Base-by-base conservation (phyloP, 1,139 yeast species). In the Maudiozyma humilis region DNA sequence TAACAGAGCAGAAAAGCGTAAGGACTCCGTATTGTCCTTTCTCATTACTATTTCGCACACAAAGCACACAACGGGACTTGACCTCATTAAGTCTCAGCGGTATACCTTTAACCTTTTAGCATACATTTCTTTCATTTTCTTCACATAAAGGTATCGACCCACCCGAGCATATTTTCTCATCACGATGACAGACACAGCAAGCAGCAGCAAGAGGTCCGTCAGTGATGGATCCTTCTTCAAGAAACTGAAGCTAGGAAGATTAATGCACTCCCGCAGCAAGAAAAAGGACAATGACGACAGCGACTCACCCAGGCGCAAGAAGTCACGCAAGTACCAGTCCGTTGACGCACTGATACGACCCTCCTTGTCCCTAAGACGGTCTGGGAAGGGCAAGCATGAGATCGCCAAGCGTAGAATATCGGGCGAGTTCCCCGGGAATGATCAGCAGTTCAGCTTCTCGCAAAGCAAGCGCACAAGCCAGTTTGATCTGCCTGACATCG, bases 401-500 rank as follows among this genome's bases (percentile, higher is more conserved):
- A 50, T 54, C 30, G 57, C 55, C 2, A 54, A 51, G 36, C 49
- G 57, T 40, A 45, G 51, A 37, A 42, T 53, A 3, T 31, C 44
- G 5, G 29, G 46, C 2, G 48, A 48, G 23, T 29, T 30, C 12
- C 39, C 38, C 4, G 27, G 31, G 8, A 38, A 13, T 13, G 40
- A 35, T 38, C 16, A 33, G 18, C 34, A 29, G 16, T n/a, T 15
- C 23, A 34, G 27, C 15, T 31, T 13, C 17, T 17, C 43, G 2
- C 13, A 34, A 14, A 31, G 39, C 17, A 30, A 23, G n/a, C 20
- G 38, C 17, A 25, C 20, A 42, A 37, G 38, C 19, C 47, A 44
- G 13, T 35, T 49, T 7, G 56, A 54, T n/a, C 32, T 55, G 23
- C 59, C 59, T 3, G 59, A 55, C 19, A 54, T 55, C 18, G 53